Evolutionary conservation across 2,329 filamentous ascomycete genomes (phyloP).

Genomic region (Chrysoporthe puriensis): DNA sequence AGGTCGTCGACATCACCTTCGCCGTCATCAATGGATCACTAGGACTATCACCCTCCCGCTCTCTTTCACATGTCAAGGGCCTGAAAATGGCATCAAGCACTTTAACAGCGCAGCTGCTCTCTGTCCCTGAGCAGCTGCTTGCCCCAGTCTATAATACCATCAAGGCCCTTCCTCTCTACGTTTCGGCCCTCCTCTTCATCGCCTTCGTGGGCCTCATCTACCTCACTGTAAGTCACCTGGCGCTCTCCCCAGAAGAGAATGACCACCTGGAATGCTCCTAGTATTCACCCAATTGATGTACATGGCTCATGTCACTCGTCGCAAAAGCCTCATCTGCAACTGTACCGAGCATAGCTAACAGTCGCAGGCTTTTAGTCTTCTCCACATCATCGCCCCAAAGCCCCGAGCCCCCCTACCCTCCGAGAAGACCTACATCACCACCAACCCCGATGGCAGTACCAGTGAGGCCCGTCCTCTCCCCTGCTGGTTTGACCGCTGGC

Average conservation of each 20-base stretch:
- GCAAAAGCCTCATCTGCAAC: neutral
- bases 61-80: slow-evolving; percentile 23
- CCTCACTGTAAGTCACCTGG: slow-evolving; percentile 41
- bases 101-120: slow-evolving; percentile 28
- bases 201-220: slow-evolving; percentile 41
- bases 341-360: neutral
- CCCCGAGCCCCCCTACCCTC: slow-evolving; percentile 74
- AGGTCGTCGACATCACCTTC: neutral
- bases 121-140: slow-evolving; percentile 41
- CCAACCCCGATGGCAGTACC: slow-evolving; percentile 63
- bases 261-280: neutral
- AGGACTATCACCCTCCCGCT: neutral
- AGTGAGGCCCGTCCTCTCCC: slow-evolving; percentile 61
- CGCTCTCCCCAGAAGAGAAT: neutral
- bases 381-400: slow-evolving; percentile 77
- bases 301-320: neutral
- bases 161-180: slow-evolving; percentile 44
- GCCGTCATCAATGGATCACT: slow-evolving; percentile 10
- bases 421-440: slow-evolving; percentile 85
- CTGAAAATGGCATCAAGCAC: slow-evolving; percentile 17
- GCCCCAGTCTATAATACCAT: slow-evolving; percentile 42
- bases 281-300: neutral
- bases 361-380: slow-evolving; percentile 65
- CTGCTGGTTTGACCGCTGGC: slow-evolving; percentile 85
- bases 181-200: slow-evolving; percentile 43